These are phyloP conservation scores for Ascochyta rabiei DNA, from an alignment of 2,329 filamentous ascomycete species.

Conservation along the genomic window DNA sequence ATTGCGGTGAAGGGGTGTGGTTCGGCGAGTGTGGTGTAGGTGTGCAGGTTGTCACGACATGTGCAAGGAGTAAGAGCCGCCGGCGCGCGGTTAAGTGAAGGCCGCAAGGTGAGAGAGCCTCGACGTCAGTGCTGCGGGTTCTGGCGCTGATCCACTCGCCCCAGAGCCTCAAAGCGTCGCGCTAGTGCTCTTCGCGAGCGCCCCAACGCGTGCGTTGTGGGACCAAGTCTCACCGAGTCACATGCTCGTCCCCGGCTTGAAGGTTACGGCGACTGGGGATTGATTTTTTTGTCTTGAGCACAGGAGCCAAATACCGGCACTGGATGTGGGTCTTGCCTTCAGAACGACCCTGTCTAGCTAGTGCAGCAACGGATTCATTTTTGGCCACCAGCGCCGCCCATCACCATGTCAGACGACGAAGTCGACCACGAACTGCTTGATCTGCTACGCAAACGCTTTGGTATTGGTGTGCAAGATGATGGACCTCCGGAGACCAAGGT, in stretches of 20 bases:
- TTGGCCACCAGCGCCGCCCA: background rate
- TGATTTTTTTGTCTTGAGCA: background rate
- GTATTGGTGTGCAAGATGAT: constrained; percentile 61
- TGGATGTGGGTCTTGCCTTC: background rate
- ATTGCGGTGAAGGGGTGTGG: constrained; percentile 39
- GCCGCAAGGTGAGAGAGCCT: constrained; percentile 21
- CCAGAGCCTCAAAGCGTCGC: constrained; percentile 37
- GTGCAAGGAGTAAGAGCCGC: constrained; percentile 16
- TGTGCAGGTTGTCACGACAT: constrained; percentile 25
- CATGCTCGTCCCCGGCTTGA: background rate
- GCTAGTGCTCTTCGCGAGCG: constrained; percentile 21
- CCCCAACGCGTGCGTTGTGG: constrained; percentile 23
- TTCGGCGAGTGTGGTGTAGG: constrained; percentile 12
- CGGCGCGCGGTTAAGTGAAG: constrained; percentile 14
- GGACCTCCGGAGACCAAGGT: constrained; percentile 78
- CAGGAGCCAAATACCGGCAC: too few relatives aligned
- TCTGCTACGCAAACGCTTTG: constrained; percentile 80
- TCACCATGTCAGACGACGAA: constrained; percentile 86
- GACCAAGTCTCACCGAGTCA: constrained; percentile 14
- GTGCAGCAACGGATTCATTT: background rate
- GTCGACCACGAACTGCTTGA: constrained; percentile 86
- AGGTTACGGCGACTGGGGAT: background rate
- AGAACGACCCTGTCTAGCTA: background rate
- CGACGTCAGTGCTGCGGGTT: constrained; percentile 31
- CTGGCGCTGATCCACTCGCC: constrained; percentile 21